A percentile compares a stretch with the other conserved stretches of the same genome.
Conservation (phyloP, 202 grass and related monocot genomes). For the Alloteropsis angusta region DNA sequence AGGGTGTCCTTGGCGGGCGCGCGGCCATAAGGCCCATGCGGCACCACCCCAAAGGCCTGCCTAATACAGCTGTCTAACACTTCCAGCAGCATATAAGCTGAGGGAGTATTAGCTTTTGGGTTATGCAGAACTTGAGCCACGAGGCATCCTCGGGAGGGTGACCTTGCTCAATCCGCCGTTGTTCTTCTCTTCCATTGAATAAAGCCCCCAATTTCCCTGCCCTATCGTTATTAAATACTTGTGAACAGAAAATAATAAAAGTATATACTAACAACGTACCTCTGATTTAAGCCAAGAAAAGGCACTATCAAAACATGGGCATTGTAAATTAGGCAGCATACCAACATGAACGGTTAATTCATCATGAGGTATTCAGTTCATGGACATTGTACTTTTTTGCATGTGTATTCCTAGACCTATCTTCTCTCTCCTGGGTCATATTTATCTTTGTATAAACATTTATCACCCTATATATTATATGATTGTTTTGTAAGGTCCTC, state of each 20-base stretch:
- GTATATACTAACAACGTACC: background rate
- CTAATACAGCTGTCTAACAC: too few species aligned
- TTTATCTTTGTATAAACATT: background rate
- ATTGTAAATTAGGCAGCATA: background rate
- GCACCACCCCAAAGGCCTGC: too few species aligned
- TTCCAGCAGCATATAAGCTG: too few species aligned
- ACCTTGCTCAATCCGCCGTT: too few species aligned
- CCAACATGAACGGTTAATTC: background rate
- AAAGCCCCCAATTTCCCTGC: too few species aligned
- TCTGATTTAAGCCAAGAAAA: slow-evolving; percentile 1
- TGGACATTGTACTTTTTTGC: background rate
- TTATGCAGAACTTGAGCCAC: too few species aligned
- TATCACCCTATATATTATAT: background rate
- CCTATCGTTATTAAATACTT: background rate
- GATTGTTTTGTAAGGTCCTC: background rate
- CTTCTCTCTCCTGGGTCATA: background rate
- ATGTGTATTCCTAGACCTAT: background rate
- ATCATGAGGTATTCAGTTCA: slow-evolving; percentile 15
- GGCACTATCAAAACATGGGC: background rate
- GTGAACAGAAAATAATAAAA: background rate
- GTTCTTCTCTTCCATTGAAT: too few species aligned
- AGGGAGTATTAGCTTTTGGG: too few species aligned
- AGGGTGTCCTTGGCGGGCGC: too few species aligned
- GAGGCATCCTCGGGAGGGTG: too few species aligned
- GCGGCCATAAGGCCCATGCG: too few species aligned